These are phyloP conservation scores for Globisporangium acanthophoron DNA, from an alignment of 352 stramenopile genomes.

Conservation along the genomic window DNA sequence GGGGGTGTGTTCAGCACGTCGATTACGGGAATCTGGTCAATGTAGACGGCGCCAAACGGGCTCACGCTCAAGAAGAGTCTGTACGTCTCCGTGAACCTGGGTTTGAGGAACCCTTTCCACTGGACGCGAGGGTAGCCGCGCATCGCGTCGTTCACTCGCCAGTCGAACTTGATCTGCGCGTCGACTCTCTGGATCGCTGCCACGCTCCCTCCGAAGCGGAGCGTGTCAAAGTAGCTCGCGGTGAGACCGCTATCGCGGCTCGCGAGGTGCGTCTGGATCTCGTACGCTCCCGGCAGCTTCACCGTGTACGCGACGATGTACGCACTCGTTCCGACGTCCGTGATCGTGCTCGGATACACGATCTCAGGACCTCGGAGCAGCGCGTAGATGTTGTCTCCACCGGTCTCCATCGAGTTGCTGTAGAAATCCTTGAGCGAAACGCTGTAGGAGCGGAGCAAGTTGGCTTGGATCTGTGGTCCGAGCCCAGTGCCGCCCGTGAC, in stretches of 20 bases:
- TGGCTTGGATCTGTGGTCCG: slow-evolving; percentile 21
- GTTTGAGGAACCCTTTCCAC: slow-evolving; percentile 40
- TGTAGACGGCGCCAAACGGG: slow-evolving; percentile 23
- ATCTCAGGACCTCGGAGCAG: slow-evolving; percentile 24
- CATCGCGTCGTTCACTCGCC: slow-evolving; percentile 30
- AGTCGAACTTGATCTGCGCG: slow-evolving; percentile 33
- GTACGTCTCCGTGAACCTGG: slow-evolving; percentile 36
- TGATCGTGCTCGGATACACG: slow-evolving; percentile 19
- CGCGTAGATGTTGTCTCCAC: slow-evolving; percentile 32
- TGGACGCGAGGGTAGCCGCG: slow-evolving; percentile 34
- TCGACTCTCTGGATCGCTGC: slow-evolving; percentile 18
- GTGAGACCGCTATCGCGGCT: slow-evolving; percentile 20
- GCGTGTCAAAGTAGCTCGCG: slow-evolving; percentile 33
- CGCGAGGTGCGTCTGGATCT: slow-evolving; percentile 41
- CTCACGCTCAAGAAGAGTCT: slow-evolving; percentile 25
- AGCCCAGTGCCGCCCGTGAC: slow-evolving; percentile 21
- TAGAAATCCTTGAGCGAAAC: slow-evolving; percentile 38
- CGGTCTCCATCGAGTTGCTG: slow-evolving; percentile 30
- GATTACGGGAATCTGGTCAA: slow-evolving; percentile 27
- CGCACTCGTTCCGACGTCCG: slow-evolving; percentile 29
- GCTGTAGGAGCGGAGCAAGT: slow-evolving; percentile 21
- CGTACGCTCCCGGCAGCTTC: slow-evolving; percentile 26
- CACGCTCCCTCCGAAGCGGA: slow-evolving; percentile 10
- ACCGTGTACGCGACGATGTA: slow-evolving; percentile 38
- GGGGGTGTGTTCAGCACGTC: slow-evolving; percentile 26